Conservation (phyloP, 2,329 filamentous ascomycete genomes). For the Colletotrichum sojae region DNA sequence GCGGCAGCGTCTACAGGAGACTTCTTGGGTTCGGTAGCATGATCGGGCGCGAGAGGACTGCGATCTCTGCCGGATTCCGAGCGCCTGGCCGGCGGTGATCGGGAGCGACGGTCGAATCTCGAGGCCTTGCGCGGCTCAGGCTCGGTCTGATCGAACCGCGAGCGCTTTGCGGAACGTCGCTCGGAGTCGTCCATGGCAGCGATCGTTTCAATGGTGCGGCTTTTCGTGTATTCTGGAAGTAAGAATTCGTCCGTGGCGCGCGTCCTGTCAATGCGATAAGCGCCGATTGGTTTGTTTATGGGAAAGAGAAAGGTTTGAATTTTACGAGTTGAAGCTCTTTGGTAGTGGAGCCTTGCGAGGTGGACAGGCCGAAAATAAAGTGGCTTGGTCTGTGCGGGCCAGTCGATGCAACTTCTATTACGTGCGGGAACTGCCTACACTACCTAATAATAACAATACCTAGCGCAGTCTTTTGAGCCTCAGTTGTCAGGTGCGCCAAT, state of each 20-base stretch:
- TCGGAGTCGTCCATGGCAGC: slow-evolving; percentile 80
- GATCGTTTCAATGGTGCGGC: not conserved
- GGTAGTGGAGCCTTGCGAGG: slow-evolving; percentile 34
- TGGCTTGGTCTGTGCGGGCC: slow-evolving; percentile 32
- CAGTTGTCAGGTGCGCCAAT: slow-evolving; percentile 7
- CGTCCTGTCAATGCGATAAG: slow-evolving; percentile 21
- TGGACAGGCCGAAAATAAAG: slow-evolving; percentile 15
- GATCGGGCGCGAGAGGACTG: slow-evolving; percentile 76
- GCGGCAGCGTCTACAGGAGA: slow-evolving; percentile 77
- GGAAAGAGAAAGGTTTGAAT: slow-evolving; percentile 17
- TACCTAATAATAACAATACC: too few relatives aligned
- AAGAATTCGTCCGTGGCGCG: not conserved
- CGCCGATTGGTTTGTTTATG: slow-evolving; percentile 2
- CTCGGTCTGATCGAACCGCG: slow-evolving; percentile 94
- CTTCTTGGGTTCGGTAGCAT: slow-evolving; percentile 60
- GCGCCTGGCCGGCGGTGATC: slow-evolving; percentile 80
- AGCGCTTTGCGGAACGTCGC: slow-evolving; percentile 81
- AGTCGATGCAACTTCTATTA: slow-evolving; percentile 9
- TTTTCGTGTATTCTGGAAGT: too few relatives aligned
- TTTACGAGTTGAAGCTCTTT: slow-evolving; percentile 39
- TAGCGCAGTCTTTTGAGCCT: slow-evolving; percentile 14
- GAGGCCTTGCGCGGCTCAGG: slow-evolving; percentile 82
- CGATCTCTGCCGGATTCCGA: slow-evolving; percentile 82
- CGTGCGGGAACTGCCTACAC: not conserved
- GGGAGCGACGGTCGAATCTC: slow-evolving; percentile 92